These are phyloP conservation scores for Lepidium didymum DNA, from an alignment of 345 rosid species.

Conservation along the genomic window DNA sequence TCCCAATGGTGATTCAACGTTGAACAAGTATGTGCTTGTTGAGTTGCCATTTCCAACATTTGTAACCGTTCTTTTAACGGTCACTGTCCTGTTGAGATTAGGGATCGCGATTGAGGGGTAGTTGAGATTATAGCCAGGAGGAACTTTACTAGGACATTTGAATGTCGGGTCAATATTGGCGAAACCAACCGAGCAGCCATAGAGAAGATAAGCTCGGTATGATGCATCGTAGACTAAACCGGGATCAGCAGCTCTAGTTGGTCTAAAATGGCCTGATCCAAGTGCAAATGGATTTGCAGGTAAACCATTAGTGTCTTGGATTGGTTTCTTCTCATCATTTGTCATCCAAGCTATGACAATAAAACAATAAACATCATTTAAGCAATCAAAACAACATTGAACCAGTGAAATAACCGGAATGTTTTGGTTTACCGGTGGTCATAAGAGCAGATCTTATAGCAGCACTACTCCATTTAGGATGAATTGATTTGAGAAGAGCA, in stretches of 20 bases:
- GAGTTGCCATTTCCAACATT: constrained; percentile 51
- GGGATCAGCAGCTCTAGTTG: constrained; percentile 58
- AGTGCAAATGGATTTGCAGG: constrained; percentile 48
- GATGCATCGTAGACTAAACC: constrained; percentile 78
- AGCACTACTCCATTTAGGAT: constrained; percentile 79
- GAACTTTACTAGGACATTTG: constrained; percentile 35
- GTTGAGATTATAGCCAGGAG: constrained; percentile 42
- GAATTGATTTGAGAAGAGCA: constrained; percentile 65
- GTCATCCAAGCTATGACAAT: constrained; percentile 39
- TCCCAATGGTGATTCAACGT: constrained; percentile 39
- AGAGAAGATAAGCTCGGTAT: constrained; percentile 42
- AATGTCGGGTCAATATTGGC: constrained; percentile 18
- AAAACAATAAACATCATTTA: neutral
- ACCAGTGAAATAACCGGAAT: neutral
- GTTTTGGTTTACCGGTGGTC: constrained; percentile 29
- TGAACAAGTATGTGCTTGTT: constrained; percentile 37
- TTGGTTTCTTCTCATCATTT: constrained; percentile 40
- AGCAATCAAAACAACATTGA: neutral
- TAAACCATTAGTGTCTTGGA: constrained; percentile 38
- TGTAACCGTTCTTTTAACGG: constrained; percentile 54
- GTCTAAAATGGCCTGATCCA: constrained; percentile 68
- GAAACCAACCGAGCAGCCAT: constrained; percentile 42
- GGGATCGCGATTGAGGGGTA: constrained; percentile 62
- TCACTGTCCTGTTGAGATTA: constrained; percentile 28
- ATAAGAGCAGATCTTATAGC: constrained; percentile 74